Evolutionary conservation across 2,329 filamentous ascomycete species (phyloP).

Genomic region (Fusarium secorum): DNA sequence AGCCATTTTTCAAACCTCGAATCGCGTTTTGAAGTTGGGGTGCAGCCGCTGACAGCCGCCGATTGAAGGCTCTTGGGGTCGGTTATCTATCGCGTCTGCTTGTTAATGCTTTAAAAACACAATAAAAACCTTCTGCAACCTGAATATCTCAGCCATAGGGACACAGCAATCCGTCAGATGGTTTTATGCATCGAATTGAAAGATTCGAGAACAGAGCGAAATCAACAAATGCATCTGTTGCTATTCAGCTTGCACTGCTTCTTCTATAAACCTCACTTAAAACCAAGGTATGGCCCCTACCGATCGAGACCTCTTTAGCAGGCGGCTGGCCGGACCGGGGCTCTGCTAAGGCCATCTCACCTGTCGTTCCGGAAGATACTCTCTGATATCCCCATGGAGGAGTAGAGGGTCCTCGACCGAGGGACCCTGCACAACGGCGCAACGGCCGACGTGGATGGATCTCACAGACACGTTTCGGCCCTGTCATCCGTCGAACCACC

Average conservation of each 20-base stretch:
- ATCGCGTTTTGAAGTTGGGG: background rate
- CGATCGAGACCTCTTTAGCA: slow-evolving; percentile 13
- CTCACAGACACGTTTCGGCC: slow-evolving; percentile 37
- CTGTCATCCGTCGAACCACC: slow-evolving; percentile 40
- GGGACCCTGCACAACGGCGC: slow-evolving; percentile 12
- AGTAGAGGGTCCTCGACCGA: slow-evolving; percentile 9
- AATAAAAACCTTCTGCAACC: background rate
- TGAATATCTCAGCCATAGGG: slow-evolving; percentile 19
- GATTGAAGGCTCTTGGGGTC: background rate
- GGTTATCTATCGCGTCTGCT: background rate
- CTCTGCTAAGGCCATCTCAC: slow-evolving; percentile 29
- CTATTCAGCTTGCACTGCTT: slow-evolving; percentile 23
- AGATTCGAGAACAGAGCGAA: slow-evolving; percentile 6
- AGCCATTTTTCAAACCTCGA: slow-evolving; percentile 25
- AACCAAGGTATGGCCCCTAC: slow-evolving; percentile 7
- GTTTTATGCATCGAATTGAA: slow-evolving; percentile 1
- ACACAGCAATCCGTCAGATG: slow-evolving; percentile 1
- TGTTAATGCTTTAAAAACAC: slow-evolving; percentile 15
- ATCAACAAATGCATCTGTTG: background rate
- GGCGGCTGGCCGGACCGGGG: slow-evolving; percentile 39
- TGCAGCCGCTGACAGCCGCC: background rate
- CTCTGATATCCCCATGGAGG: slow-evolving; percentile 20
- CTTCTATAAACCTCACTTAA: slow-evolving; percentile 28
- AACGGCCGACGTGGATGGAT: slow-evolving; percentile 32
- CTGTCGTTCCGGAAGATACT: slow-evolving; percentile 15